Conservation (phyloP, 148 eudicot species). For the Chenopodium album region DNA sequence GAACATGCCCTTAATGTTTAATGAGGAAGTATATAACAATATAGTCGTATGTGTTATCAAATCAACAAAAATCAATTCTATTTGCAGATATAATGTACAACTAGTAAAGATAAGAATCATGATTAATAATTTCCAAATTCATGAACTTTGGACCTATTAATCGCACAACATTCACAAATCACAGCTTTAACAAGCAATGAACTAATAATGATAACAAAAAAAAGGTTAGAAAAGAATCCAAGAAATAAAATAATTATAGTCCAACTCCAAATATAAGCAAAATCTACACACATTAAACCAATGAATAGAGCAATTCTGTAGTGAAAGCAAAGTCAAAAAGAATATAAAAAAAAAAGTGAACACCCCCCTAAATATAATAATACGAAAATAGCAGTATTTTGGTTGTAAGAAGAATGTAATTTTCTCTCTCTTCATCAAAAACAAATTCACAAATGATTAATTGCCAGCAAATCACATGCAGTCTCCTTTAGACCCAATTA, state of each 20-base stretch:
- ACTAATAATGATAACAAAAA: neutral
- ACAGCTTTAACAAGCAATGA: neutral
- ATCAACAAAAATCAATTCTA: no score
- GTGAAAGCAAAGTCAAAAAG: neutral
- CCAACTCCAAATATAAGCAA: neutral
- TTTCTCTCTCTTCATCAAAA: neutral
- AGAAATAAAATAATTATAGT: no score
- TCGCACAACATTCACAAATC: neutral
- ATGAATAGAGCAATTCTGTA: neutral
- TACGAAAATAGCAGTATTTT: neutral
- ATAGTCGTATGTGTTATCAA: no score
- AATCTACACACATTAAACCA: neutral
- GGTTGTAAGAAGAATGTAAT: neutral
- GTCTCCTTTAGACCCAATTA: constrained; percentile 2
- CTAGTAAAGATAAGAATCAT: no score
- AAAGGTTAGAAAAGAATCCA: neutral
- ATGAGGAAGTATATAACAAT: no score
- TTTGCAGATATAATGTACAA: no score
- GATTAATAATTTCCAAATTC: no score
- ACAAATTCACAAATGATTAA: neutral
- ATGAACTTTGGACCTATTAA: no score
- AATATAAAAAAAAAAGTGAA: neutral
- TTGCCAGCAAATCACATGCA: constrained; percentile 26
- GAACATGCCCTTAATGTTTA: no score
- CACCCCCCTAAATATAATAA: neutral